Evolutionary conservation across 305 asterid species (phyloP), one percentile per base, ranked within the genome.

Genomic region (Ilex paraguariensis): DNA sequence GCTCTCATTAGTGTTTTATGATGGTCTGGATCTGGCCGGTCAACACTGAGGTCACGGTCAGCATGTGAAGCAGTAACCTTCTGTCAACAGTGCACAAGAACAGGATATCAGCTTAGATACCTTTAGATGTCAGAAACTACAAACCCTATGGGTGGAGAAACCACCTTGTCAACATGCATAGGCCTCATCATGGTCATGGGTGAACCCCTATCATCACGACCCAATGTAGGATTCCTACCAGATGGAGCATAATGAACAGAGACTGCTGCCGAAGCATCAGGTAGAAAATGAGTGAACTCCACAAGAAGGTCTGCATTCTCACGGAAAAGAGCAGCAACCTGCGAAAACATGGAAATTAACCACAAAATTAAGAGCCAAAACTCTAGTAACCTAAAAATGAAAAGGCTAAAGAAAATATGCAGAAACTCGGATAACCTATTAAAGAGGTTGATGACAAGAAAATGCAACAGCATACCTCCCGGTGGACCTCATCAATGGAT

Each of bases 241-340:
- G 73, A 64, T 63, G 76, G 91, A 52, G 75, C 73, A 75, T 40
- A 52, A 74, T 71, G 84, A 62, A 65, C 55, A 65, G 90, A 77
- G 55, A 78, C 85, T 60, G 87, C 72, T 42, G 90, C 93, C 31
- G 90, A 73, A 59, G 82, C 67, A 76, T 87, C 91, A 63, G 98
- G 99, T 66, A 95, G 76, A 76, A 95, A 91, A 76, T 82, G 97
- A 67, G 87, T 79, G 81, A 95, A 95, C 80, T 95, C 98, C 45
- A 77, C 91, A 76, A 95, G 99, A 57, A 91, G 86, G 82, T 95
- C 99, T 65, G 79, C 74, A 62, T 95, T 94, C 73, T 81, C 87
- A 64, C 72, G 81, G 72, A 95, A 87, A 65, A 95, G 97, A 81
- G 76, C 76, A 62, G 95, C 81, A 72, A 91, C 97, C 99, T 95